Evolutionary conservation across 345 rosid species (phyloP), one percentile per base, ranked within the genome.

Genomic region (Corchorus olitorius): DNA sequence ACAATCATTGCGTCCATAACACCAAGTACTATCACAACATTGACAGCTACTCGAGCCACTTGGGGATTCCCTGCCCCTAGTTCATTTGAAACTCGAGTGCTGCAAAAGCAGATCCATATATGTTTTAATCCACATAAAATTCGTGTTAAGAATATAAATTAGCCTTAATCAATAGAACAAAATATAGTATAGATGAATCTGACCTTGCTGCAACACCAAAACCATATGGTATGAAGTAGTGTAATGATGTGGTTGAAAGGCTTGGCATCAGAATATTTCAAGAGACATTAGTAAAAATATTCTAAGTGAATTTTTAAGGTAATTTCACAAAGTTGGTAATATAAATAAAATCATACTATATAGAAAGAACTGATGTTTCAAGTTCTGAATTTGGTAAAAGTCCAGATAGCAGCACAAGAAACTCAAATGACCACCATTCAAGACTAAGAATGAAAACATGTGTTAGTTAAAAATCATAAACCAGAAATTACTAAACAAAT

Each of bases 131-230:
- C 34, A 56, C 53, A 66, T 20, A 4, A 45, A 66, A 11, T 66
- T 66, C 27, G 14, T 48, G 61, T 20, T 4, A 56, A 56, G 33
- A 71, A 35, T 8, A 6, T 10, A 27, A n/a, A 49, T 56, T 3
- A 34, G 3, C 35, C 4, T 34, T 13, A 33, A 39, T 33, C 17
- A 8, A n/a, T n/a, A 45, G 9, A 27, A 6, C 9, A 6, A 45
- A 1, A 45, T n/a, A n/a, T n/a, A n/a, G n/a, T 8, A 45, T 8
- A 2, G 12, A 49, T 49, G 14, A 49, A 0, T 39, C 79, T 48
- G 20, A 90, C 94, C 94, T 90, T 16, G 86, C 90, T 3, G 87
- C 80, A 58, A 89, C 90, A 76, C 87, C 88, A 54, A 89, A 49
- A n/a, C 88, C 91, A 63, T 54, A 82, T 60, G 84, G 84, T 17